These are phyloP conservation scores for Ophiobolus disseminans DNA, from an alignment of 2,329 filamentous ascomycete species.

Conservation along the genomic window DNA sequence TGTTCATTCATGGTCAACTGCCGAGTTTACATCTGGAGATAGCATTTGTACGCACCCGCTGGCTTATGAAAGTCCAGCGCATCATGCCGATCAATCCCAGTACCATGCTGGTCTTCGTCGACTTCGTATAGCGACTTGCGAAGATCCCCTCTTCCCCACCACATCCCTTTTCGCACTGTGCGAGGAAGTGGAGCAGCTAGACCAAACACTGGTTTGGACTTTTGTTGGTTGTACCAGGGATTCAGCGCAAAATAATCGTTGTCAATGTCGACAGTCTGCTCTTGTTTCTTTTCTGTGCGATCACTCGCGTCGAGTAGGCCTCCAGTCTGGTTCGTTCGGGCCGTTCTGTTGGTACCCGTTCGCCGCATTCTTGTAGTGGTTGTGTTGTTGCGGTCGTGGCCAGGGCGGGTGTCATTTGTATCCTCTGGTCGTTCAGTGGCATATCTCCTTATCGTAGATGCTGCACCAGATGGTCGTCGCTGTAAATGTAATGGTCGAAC, in stretches of 20 bases:
- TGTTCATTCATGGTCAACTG: no score
- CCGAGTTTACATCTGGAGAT: no score
- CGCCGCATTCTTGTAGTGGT: slow-evolving; percentile 13
- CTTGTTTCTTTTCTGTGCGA: slow-evolving; percentile 34
- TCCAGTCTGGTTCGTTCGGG: slow-evolving; percentile 18
- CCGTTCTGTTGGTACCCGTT: slow-evolving; percentile 20
- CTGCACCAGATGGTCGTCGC: slow-evolving; percentile 16
- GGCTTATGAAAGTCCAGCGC: slow-evolving; percentile 18
- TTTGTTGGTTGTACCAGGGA: slow-evolving; percentile 61
- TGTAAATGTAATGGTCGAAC: slow-evolving; percentile 14
- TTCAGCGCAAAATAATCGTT: slow-evolving; percentile 63
- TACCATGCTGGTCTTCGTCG: slow-evolving; percentile 16
- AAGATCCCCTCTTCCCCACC: slow-evolving; percentile 52
- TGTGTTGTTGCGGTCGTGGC: slow-evolving; percentile 12
- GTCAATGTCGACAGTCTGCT: slow-evolving; percentile 50
- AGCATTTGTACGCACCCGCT: slow-evolving; percentile 27
- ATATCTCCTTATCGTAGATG: slow-evolving; percentile 24
- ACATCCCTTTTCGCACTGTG: slow-evolving; percentile 61
- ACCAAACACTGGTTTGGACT: slow-evolving; percentile 62
- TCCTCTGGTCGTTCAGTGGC: slow-evolving; percentile 15
- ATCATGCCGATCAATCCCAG: slow-evolving; percentile 27
- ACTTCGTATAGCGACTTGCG: slow-evolving; percentile 46
- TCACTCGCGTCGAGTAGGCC: slow-evolving; percentile 15
- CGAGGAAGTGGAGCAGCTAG: slow-evolving; percentile 62
- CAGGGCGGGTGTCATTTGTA: slow-evolving; percentile 8